These are phyloP conservation scores for Cercospora nicotianae DNA, from an alignment of 2,329 filamentous ascomycete species.

Conservation along the genomic window DNA sequence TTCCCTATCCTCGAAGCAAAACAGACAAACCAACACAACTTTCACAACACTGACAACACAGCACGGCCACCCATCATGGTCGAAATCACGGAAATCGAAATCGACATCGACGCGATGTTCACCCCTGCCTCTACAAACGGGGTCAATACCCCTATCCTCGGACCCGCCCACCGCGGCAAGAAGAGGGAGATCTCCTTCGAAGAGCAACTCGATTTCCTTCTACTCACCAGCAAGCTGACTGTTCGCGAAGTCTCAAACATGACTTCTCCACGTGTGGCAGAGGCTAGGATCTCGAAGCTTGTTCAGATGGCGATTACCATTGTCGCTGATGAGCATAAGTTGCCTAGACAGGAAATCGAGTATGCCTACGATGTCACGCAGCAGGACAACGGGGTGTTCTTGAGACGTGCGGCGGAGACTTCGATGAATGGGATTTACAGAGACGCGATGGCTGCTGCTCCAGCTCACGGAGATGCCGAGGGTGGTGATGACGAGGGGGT, in stretches of 20 bases:
- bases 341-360: not conserved
- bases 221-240: not conserved
- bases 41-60: not conserved
- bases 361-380: not conserved
- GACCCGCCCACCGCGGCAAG: not conserved
- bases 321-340: not conserved
- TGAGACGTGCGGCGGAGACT: not conserved
- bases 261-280: not conserved
- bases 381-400: not conserved
- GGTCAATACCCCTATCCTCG: not conserved
- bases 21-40: not conserved
- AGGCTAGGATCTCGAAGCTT: not conserved
- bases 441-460: not conserved
- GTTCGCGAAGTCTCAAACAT: not conserved
- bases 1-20: not conserved
- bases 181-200: not conserved
- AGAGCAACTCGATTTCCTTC: not conserved
- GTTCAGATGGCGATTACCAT: not conserved
- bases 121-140: not conserved
- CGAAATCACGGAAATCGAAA: not conserved
- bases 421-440: not conserved
- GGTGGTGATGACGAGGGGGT: not conserved
- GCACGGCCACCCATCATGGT: not conserved
- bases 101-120: not conserved
- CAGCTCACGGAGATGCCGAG: not conserved